These are phyloP conservation scores for Mycothermus thermophilus DNA, from an alignment of 495 filamentous ascomycete genomes.

Conservation along the genomic window DNA sequence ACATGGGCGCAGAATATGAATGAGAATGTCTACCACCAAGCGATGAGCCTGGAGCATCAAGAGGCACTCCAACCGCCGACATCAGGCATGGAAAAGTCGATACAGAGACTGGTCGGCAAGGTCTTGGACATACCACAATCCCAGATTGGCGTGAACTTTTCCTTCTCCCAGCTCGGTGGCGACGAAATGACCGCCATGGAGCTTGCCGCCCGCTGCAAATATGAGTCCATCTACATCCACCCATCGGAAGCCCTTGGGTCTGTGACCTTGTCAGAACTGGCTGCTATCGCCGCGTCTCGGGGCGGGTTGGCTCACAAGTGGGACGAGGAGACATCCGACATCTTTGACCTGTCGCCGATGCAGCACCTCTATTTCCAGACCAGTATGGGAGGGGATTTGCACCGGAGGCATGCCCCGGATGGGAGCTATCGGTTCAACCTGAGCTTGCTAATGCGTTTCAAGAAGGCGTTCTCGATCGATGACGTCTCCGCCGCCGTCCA, in stretches of 20 bases:
- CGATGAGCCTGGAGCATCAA: conserved; percentile 26
- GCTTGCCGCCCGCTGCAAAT: conserved; percentile 24
- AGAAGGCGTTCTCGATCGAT: conserved; percentile 29
- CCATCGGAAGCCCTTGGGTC: conserved; percentile 16
- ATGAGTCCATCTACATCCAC: conserved; percentile 27
- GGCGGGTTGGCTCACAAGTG: conserved; percentile 19
- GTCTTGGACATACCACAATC: conserved; percentile 22
- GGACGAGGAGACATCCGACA: conserved; percentile 27
- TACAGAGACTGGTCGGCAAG: conserved; percentile 27
- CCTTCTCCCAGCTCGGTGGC: conserved; percentile 32
- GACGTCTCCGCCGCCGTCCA: conserved; percentile 42
- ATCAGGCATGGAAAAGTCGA: conserved; percentile 23
- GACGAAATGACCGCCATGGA: conserved; percentile 28
- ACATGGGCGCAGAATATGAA: conserved; percentile 39
- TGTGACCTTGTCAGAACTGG: conserved; percentile 22
- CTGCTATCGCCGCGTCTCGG: conserved; percentile 20
- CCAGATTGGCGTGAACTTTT: conserved; percentile 30
- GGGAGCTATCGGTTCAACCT: conserved; percentile 60
- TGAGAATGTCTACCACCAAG: conserved; percentile 28
- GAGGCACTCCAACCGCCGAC: conserved; percentile 20
- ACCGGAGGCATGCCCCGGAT: conserved; percentile 28
- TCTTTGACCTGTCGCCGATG: conserved; percentile 56
- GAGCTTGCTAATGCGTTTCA: conserved; percentile 48
- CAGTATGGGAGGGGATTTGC: conserved; percentile 23
- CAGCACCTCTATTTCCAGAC: conserved; percentile 56